phyloP scores from a whole-genome alignment of 2,329 filamentous ascomycete genomes.

The Colletotrichum sp. region DNA sequence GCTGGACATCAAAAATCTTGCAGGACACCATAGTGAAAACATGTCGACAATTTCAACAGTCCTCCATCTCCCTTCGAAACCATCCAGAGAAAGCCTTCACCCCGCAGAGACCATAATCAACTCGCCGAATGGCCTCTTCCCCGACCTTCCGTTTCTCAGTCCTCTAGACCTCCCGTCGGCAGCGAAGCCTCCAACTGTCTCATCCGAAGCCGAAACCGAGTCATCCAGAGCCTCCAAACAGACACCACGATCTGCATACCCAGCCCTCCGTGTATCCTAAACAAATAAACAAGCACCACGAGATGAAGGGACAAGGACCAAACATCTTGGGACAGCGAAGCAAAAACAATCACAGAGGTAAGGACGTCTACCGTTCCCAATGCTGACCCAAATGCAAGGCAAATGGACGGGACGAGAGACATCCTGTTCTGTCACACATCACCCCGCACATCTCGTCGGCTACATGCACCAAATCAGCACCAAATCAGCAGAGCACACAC shows the following conservation, averaged over 20 bases:
- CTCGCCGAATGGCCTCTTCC: too few species aligned
- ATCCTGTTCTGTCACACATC: background rate
- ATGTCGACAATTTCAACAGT: background rate
- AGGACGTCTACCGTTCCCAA: background rate
- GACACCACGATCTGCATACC: background rate
- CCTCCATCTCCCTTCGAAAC: fast-evolving
- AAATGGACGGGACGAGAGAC: background rate
- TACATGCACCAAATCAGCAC: background rate
- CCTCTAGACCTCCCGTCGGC: background rate
- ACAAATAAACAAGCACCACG: background rate
- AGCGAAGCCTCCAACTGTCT: background rate
- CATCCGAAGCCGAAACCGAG: background rate
- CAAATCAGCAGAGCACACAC: background rate
- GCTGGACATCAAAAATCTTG: too few species aligned
- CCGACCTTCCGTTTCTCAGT: too few species aligned
- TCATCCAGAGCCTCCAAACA: background rate
- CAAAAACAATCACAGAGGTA: background rate
- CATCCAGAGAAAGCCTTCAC: fast-evolving
- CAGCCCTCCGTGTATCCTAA: background rate
- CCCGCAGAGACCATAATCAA: background rate
- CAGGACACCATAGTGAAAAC: too few species aligned
- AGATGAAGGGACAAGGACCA: fast-evolving
- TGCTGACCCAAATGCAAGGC: background rate
- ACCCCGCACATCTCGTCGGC: background rate
- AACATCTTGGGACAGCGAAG: background rate